Evolutionary conservation across 2,329 filamentous ascomycete genomes (phyloP), one percentile per base, ranked within the genome.

Genomic region (Aspergillus viridinutans): DNA sequence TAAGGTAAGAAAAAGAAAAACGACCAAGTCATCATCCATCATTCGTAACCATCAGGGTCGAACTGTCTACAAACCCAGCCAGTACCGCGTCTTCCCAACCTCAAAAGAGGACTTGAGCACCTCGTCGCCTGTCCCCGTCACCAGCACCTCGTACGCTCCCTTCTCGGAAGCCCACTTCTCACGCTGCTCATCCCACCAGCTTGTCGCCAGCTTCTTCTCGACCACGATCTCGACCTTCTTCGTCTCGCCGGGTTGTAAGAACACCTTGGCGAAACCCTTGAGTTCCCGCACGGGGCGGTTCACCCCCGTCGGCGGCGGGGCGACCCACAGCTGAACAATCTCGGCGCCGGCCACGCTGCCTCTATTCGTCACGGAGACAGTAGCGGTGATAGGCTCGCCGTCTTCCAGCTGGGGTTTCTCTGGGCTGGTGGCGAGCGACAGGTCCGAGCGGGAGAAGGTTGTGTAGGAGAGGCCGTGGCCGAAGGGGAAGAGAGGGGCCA

Each of bases 391-490:
- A 0, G 76, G 79, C 21, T 84, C 77, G 0, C 68, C 69, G 0
- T 78, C 75, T 0, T 72, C 69, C 21, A 84, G 77, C 1, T 70
- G 69, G 10, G 56, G 6, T 5, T 67, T 59, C 48, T 70, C 69
- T 0, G 69, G 63, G 0, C 59, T 58, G 12, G 62, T 71, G 25
- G 54, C 66, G 56, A 72, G 55, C 3, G 59, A 55, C 1, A 87
- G 75, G 43, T 81, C 76, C 1, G 78, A 81, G 62, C 82, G 81
- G 9, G 71, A 64, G 69, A 93, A 93, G 0, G 77, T 84, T 0
- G 89, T 92, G 74, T 92, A 94, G 17, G 87, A 89, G 1, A 94
- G 79, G 1, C 90, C 90, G 67, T 91, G 86, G 12, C 90, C 90
- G 69, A 95, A 95, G 56, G 87, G 82, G 73, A 92, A 94, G 28